Percentiles rank a stretch among this genome's conserved stretches.
Evolutionary conservation across 805 yeast species (phyloP).

Genomic region (Yarrowia keelungensis): DNA sequence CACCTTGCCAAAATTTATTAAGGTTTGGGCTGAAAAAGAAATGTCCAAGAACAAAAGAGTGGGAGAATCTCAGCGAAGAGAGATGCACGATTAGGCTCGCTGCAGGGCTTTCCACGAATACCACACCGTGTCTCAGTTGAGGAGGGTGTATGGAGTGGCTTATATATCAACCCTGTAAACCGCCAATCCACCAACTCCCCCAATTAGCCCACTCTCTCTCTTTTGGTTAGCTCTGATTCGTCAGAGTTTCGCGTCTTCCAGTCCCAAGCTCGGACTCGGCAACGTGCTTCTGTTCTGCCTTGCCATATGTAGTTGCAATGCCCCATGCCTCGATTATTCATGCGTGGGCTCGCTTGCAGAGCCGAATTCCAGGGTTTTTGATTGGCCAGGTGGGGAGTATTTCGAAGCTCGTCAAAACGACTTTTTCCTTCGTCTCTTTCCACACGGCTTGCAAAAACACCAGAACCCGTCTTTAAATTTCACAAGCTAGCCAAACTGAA

Average conservation of each 20-base stretch:
- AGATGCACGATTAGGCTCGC: slow-evolving; percentile 37
- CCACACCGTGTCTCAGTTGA: slow-evolving; percentile 9
- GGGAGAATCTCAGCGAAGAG: not conserved
- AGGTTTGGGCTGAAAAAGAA: not conserved
- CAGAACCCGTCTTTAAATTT: no score
- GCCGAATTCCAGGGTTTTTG: not conserved
- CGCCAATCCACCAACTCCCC: no score
- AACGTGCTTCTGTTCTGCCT: slow-evolving; percentile 20
- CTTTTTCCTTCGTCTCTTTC: no score
- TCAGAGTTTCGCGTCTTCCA: no score
- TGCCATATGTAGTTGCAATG: slow-evolving; percentile 11
- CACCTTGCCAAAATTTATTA: not conserved
- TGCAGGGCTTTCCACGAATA: slow-evolving; percentile 26
- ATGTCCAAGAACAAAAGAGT: no score
- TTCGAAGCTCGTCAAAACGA: not conserved
- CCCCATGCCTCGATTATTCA: slow-evolving; percentile 12
- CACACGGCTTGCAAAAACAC: no score
- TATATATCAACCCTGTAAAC: no score
- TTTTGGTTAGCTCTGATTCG: no score
- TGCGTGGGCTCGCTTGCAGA: not conserved
- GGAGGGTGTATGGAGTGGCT: no score
- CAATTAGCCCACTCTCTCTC: no score
- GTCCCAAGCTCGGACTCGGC: not conserved
- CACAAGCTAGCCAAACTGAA: no score
- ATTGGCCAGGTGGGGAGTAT: slow-evolving; percentile 1